phyloP scores from a whole-genome alignment of 345 rosid species.

The Aquilaria malaccensis region DNA sequence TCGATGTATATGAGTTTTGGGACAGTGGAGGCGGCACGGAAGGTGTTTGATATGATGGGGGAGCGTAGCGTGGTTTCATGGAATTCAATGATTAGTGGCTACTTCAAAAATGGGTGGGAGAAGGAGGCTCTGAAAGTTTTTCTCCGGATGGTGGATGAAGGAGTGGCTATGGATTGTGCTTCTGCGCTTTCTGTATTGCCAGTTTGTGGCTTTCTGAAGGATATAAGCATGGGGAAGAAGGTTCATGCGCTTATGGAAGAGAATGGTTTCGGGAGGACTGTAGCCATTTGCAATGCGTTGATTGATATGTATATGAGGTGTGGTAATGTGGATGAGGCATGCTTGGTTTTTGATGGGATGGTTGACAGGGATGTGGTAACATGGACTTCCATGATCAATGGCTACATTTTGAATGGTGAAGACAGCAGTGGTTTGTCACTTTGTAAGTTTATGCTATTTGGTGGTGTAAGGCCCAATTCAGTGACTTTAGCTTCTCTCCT shows the following conservation, averaged over 20 bases:
- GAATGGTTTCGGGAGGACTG: constrained; percentile 33
- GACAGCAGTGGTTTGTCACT: constrained; percentile 35
- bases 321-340: constrained; percentile 51
- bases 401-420: constrained; percentile 38
- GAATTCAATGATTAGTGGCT: constrained; percentile 65
- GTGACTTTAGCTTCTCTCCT: constrained; percentile 67
- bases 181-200: constrained; percentile 48
- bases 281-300: constrained; percentile 45
- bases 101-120: constrained; percentile 41
- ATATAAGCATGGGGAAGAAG: constrained; percentile 40
- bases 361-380: constrained; percentile 48
- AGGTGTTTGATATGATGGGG: constrained; percentile 40
- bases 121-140: constrained; percentile 37
- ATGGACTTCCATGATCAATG: constrained; percentile 67
- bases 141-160: constrained; percentile 34
- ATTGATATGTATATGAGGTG: constrained; percentile 63
- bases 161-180: constrained; percentile 47
- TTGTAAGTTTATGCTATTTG: constrained; percentile 44
- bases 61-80: constrained; percentile 52
- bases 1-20: constrained; percentile 64
- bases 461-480: constrained; percentile 43
- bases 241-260: constrained; percentile 43
- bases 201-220: constrained; percentile 54
- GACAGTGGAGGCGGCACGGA: constrained; percentile 33
- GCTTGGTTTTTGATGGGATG: constrained; percentile 47